phyloP scores from a whole-genome alignment of 805 yeast species.

The Wickerhamomyces subpelliculosus region DNA sequence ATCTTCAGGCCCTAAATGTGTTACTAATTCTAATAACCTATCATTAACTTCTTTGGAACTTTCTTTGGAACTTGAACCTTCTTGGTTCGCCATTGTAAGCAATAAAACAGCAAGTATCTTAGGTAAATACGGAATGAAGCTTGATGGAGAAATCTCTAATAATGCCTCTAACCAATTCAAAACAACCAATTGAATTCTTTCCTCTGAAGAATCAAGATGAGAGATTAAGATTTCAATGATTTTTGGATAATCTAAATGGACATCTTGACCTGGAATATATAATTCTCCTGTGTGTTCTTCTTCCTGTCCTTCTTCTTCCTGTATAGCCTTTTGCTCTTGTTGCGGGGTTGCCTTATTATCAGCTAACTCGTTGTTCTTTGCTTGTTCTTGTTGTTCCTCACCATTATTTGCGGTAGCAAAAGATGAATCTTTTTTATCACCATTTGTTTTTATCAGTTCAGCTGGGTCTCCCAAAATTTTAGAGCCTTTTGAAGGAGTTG shows the following conservation, averaged over 20 bases:
- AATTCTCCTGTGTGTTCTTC: conserved; percentile 40
- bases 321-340: conserved; percentile 1
- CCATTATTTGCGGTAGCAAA: neutral
- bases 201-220: conserved; percentile 61
- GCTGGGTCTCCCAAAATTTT: conserved; percentile 9
- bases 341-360: conserved; percentile 17
- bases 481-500: conserved; percentile 22
- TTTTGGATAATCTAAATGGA: conserved; percentile 70
- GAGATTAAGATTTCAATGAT: conserved; percentile 78
- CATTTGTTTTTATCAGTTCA: conserved; percentile 4
- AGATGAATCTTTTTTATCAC: neutral
- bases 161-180: conserved; percentile 77
- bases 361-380: conserved; percentile 22
- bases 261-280: conserved; percentile 74
- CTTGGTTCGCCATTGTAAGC: conserved; percentile 44
- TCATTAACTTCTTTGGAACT: conserved; percentile 52
- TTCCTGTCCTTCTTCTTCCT: conserved; percentile 14
- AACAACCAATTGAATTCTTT: conserved; percentile 72
- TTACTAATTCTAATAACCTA: conserved; percentile 43
- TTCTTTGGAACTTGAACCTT: conserved; percentile 40
- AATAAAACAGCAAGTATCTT: conserved; percentile 65
- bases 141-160: conserved; percentile 65
- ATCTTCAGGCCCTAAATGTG: conserved; percentile 20
- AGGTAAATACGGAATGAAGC: conserved; percentile 69
- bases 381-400: conserved; percentile 8